Conservation (phyloP, 352 stramenopile genomes). For the Achlya hypogyna region DNA sequence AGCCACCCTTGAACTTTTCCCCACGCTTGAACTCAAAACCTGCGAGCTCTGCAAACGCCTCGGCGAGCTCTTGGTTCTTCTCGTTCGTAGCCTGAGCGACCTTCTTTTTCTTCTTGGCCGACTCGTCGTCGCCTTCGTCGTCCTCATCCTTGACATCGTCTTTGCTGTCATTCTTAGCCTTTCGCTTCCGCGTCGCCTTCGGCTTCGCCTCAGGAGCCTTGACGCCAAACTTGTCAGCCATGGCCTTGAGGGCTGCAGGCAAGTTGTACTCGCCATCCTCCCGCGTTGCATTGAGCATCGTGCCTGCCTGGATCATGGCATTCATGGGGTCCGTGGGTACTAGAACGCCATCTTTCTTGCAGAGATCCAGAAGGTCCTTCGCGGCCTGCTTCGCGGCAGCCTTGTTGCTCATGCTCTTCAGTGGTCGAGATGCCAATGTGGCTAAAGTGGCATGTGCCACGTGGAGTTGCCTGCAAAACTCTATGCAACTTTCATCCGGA, state of each 20-base stretch:
- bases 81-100: conserved; percentile 41
- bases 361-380: conserved; percentile 76
- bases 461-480: not conserved
- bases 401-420: conserved; percentile 14
- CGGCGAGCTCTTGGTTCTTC: conserved; percentile 59
- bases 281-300: conserved; percentile 77
- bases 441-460: not conserved
- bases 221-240: conserved; percentile 67
- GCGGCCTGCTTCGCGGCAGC: conserved; percentile 39
- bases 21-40: conserved; percentile 83
- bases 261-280: conserved; percentile 40
- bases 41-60: conserved; percentile 73
- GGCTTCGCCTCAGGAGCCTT: conserved; percentile 28
- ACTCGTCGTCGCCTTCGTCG: conserved; percentile 31
- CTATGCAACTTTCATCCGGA: not conserved
- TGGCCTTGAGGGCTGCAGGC: conserved; percentile 35
- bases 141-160: conserved; percentile 12
- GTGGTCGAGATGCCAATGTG: too few species aligned
- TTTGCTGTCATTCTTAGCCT: conserved; percentile 22
- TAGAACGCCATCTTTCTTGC: conserved; percentile 62
- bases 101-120: conserved; percentile 38
- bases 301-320: conserved; percentile 70
- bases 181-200: conserved; percentile 48
- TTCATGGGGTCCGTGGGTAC: conserved; percentile 70
- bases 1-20: conserved; percentile 78